These are phyloP conservation scores for Kazachstania viticola DNA, from an alignment of 805 yeast genomes.

Conservation along the genomic window DNA sequence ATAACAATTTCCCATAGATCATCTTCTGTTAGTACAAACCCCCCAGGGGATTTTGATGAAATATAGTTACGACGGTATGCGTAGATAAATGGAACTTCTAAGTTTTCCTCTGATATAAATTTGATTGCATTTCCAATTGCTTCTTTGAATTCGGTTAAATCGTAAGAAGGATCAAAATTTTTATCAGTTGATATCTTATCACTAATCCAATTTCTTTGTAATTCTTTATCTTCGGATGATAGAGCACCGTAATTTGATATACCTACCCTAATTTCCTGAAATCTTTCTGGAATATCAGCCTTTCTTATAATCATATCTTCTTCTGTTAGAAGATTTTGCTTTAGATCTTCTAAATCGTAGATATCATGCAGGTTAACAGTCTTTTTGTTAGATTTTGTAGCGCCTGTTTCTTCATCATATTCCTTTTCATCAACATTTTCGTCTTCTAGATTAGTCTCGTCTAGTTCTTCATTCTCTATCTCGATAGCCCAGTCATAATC, in stretches of 20 bases:
- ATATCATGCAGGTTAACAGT: slow-evolving; percentile 62
- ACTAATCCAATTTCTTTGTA: slow-evolving; percentile 77
- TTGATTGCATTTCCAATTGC: slow-evolving; percentile 64
- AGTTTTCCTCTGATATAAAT: slow-evolving; percentile 61
- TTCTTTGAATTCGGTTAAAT: slow-evolving; percentile 43
- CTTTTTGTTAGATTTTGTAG: slow-evolving; percentile 21
- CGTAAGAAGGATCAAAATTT: slow-evolving; percentile 27
- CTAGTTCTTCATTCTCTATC: slow-evolving; percentile 39
- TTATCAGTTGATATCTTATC: slow-evolving; percentile 51
- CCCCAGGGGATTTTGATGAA: slow-evolving; percentile 32
- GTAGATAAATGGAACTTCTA: slow-evolving; percentile 93
- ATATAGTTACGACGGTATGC: slow-evolving; percentile 87
- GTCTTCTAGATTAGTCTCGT: slow-evolving; percentile 27
- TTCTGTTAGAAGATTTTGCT: slow-evolving; percentile 82
- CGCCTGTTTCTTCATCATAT: slow-evolving; percentile 28
- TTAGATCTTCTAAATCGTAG: slow-evolving; percentile 87
- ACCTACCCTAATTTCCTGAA: slow-evolving; percentile 57
- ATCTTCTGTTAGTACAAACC: slow-evolving; percentile 50
- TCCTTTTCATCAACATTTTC: slow-evolving; percentile 15
- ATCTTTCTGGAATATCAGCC: slow-evolving; percentile 87
- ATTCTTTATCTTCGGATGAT: slow-evolving; percentile 51
- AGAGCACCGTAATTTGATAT: slow-evolving; percentile 56
- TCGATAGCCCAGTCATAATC: slow-evolving; percentile 98
- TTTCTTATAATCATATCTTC: slow-evolving; percentile 81
- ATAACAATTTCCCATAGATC: slow-evolving; percentile 88